Evolutionary conservation across 495 filamentous ascomycete species (phyloP).

Genomic region (Glarea lozoyensis): DNA sequence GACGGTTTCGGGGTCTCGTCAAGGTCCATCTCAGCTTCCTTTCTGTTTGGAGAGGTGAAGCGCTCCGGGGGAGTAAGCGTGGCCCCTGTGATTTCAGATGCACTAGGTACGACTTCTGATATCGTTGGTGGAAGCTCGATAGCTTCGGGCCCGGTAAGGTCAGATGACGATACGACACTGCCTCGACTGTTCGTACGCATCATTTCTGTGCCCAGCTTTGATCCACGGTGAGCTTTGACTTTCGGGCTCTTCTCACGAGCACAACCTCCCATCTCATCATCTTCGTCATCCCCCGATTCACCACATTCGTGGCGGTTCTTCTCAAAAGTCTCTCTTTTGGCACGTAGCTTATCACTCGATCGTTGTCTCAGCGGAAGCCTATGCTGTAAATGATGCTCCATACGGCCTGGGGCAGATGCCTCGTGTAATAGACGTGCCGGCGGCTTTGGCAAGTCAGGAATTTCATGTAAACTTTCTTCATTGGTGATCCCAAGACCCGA

Average conservation of each 20-base stretch:
- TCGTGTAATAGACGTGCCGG: slow-evolving; percentile 50
- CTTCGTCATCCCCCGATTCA: slow-evolving; percentile 87
- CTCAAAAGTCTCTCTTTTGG: slow-evolving; percentile 68
- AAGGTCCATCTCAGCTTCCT: slow-evolving; percentile 29
- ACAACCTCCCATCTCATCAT: slow-evolving; percentile 71
- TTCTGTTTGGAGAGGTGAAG: slow-evolving; percentile 26
- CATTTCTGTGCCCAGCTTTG: slow-evolving; percentile 89
- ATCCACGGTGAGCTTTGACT: slow-evolving; percentile 42
- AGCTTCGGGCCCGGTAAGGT: slow-evolving; percentile 9
- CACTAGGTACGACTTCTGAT: slow-evolving; percentile 11
- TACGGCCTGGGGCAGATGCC: slow-evolving; percentile 56
- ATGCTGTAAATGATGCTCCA: slow-evolving; percentile 40
- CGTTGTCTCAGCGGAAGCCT: slow-evolving; percentile 59
- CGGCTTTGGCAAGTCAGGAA: slow-evolving; percentile 24
- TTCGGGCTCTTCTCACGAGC: slow-evolving; percentile 49
- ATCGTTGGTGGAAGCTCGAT: slow-evolving; percentile 23
- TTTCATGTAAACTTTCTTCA: slow-evolving; percentile 28
- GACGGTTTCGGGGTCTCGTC: slow-evolving; percentile 20
- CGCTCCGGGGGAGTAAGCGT: slow-evolving; percentile 34
- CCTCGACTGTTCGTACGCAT: slow-evolving; percentile 90
- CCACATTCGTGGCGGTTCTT: slow-evolving; percentile 66
- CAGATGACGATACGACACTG: slow-evolving; percentile 48
- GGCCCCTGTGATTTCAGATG: slow-evolving; percentile 17
- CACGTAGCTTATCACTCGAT: slow-evolving; percentile 69
- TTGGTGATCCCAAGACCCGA: slow-evolving; percentile 63